These are phyloP conservation scores for Rosa persica DNA, from an alignment of 306 rosid genomes.

Conservation along the genomic window DNA sequence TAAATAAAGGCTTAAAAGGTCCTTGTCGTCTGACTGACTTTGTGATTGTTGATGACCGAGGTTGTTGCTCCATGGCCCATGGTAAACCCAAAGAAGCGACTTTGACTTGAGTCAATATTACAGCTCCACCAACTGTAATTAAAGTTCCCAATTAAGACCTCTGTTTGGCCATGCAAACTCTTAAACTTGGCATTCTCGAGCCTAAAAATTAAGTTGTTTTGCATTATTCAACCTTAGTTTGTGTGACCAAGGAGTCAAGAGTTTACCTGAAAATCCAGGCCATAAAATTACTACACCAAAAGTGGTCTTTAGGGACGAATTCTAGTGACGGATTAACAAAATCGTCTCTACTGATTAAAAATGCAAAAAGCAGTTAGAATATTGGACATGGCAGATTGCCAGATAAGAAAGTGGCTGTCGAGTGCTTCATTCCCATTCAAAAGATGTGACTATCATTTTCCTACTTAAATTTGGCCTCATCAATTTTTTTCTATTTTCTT, in stretches of 20 bases:
- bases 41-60: background rate
- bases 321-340: slow-evolving; percentile 2
- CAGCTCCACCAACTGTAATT: too few relatives aligned
- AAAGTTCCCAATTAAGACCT: background rate
- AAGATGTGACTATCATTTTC: too few relatives aligned
- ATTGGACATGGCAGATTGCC: slow-evolving; percentile 34
- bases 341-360: slow-evolving; percentile 28
- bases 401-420: slow-evolving; percentile 40
- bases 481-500: too few relatives aligned
- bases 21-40: background rate
- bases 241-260: background rate
- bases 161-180: too few relatives aligned
- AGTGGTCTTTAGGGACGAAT: too few relatives aligned
- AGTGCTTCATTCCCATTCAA: slow-evolving; percentile 18
- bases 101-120: too few relatives aligned
- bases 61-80: slow-evolving; percentile 6
- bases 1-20: slow-evolving; percentile 31
- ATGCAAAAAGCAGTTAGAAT: slow-evolving; percentile 35
- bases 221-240: background rate
- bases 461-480: too few relatives aligned
- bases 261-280: background rate
- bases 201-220: background rate
- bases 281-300: too few relatives aligned
- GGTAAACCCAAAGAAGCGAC: background rate
- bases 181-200: too few relatives aligned